Evolutionary conservation across 1,284 basidiomycete species (phyloP).

Genomic region (Fereydounia khargensis): DNA sequence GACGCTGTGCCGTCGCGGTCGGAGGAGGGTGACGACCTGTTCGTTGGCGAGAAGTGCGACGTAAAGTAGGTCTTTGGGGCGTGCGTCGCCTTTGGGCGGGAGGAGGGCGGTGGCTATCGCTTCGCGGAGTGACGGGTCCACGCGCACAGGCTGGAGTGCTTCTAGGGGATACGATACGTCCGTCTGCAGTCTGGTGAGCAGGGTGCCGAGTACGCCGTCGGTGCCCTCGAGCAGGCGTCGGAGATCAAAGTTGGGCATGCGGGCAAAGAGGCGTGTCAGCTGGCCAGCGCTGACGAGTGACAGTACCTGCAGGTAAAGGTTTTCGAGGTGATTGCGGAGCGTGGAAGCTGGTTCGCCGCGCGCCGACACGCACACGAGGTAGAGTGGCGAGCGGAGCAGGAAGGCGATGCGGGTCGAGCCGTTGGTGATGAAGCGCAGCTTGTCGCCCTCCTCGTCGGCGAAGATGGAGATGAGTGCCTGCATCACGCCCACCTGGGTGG

Average conservation of each 20-base stretch:
- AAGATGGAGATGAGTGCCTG: constrained; percentile 82
- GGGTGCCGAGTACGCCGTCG: constrained; percentile 37
- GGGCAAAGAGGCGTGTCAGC: constrained; percentile 78
- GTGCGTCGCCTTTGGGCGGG: constrained; percentile 52
- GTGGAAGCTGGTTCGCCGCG: constrained; percentile 93
- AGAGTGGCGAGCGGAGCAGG: constrained; percentile 78
- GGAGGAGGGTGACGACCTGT: constrained; percentile 78
- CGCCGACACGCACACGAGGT: constrained; percentile 82
- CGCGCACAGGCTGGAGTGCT: constrained; percentile 74
- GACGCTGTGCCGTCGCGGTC: constrained; percentile 88
- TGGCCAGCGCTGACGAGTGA: constrained; percentile 84
- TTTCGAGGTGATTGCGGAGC: constrained; percentile 85
- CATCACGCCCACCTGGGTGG: constrained; percentile 83
- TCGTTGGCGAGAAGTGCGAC: constrained; percentile 77
- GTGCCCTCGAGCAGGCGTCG: constrained; percentile 76
- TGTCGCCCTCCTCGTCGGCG: constrained; percentile 49
- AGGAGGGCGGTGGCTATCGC: constrained; percentile 59
- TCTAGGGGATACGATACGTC: constrained; percentile 57
- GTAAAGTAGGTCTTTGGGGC: constrained; percentile 73
- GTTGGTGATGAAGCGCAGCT: constrained; percentile 28
- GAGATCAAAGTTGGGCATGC: constrained; percentile 86
- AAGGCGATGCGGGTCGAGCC: constrained; percentile 73
- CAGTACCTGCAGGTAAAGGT: constrained; percentile 86
- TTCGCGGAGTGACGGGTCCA: constrained; percentile 64
- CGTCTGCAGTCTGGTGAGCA: constrained; percentile 36